Evolutionary conservation across 306 rosid species (phyloP), one percentile per base, ranked within the genome.

Genomic region (Alnus rubra): DNA sequence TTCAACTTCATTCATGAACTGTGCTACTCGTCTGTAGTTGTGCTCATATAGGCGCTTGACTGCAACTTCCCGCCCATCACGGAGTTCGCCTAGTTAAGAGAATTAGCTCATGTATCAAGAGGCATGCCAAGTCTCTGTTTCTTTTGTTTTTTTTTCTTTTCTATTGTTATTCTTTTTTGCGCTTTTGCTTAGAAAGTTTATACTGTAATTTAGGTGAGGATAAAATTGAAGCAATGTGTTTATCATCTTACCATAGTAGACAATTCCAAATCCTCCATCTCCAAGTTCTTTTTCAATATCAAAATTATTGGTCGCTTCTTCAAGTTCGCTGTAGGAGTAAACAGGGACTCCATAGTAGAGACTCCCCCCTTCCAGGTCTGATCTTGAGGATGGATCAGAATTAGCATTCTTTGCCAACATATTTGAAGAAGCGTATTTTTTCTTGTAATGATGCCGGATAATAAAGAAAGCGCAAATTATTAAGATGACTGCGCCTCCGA

Each of bases 1-100:
- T 78, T 84, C 55, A 11, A 93, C 76, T 82, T 91, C 98, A 74
- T 90, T 91, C 70, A 82, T 77, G 65, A 91, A 91, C 28, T 91
- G 93, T 50, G 90, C 87, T 7, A 82, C 85, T 13, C 87, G 81
- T 81, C 63, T 85, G 73, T 83, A 82, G 69, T 85, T 91, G 76
- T 90, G 91, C 75, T 90, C 85, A 9, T 82, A 90, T 15, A 93
- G 78, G 73, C 86, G 87, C 79, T 91, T 93, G 64, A 93, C 87
- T 42, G 97, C 95, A 72, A 91, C 98, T 87, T 93, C 98, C n/a
- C 94, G 80, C 45, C 94, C 93, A 76, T 93, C 98, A 73, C 73
- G 74, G 55, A 93, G 94, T 55, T 83, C 87, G 4, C 97, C 94
- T 93, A 68, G 56, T 78, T 33, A 48, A n/a, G 60, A 81, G 51